phyloP scores from a whole-genome alignment of 208 protist species.

The Spironucleus salmonicida region DNA sequence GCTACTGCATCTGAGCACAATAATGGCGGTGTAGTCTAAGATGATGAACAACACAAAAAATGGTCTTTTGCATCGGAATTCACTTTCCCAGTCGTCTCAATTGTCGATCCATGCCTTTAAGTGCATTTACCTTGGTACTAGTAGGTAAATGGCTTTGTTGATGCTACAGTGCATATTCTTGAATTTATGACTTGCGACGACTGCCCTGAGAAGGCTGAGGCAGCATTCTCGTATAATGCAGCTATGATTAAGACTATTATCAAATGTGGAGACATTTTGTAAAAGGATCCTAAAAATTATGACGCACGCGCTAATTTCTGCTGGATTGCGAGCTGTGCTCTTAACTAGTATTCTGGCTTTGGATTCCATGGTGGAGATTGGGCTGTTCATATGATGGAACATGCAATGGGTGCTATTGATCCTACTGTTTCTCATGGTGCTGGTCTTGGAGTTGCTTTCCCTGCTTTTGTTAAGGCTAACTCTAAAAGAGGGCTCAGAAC shows the following conservation, averaged over 20 bases:
- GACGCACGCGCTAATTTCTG: neutral
- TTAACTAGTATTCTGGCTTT: neutral
- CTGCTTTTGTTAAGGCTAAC: no score
- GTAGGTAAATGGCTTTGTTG: no score
- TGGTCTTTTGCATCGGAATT: neutral
- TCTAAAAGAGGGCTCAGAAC: no score
- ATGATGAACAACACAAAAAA: neutral
- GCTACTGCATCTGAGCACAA: slow-evolving; percentile 30
- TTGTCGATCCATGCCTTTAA: slow-evolving; percentile 21
- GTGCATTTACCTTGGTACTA: no score
- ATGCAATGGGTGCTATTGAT: neutral
- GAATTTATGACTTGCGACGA: no score
- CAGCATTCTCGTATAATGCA: no score
- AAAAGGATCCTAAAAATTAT: no score
- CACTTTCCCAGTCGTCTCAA: slow-evolving; percentile 2
- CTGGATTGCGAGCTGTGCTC: slow-evolving; percentile 21
- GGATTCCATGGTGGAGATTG: slow-evolving; percentile 12
- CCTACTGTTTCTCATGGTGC: slow-evolving; percentile 5
- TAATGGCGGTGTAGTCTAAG: neutral
- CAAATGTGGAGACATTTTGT: no score
- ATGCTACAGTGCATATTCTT: no score
- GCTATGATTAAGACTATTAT: no score
- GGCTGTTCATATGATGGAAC: slow-evolving; percentile 24
- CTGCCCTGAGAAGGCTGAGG: no score
- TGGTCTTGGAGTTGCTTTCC: slow-evolving; percentile 14